Base-by-base conservation (phyloP, 139 green algal genomes). In the Chlamydomonas sp. region DNA sequence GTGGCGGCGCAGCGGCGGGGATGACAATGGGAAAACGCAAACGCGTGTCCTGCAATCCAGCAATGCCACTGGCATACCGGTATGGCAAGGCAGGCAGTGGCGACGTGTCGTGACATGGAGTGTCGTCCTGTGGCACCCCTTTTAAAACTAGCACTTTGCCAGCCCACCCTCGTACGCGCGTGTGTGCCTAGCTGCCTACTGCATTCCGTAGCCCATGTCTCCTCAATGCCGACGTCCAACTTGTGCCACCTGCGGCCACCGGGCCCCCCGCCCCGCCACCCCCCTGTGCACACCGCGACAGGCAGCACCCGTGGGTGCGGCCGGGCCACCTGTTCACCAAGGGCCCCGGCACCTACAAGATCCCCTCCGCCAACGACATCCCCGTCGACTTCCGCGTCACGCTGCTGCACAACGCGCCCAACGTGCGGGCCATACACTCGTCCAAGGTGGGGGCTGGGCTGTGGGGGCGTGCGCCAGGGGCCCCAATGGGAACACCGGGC, bases 291-390 rank as follows among this genome's bases (percentile, higher is more conserved):
- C n/a, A n/a, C n/a, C n/a, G n/a, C n/a, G n/a, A 4, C 82, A 86
- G 82, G 78, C 88, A 92, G 85, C 96, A 98, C 90, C 78, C 85
- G 0, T 98, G 96, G 96, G 92, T 99, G 63, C 88, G 88, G 2
- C 96, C 94, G 0, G 97, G 97, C 7, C 83, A 93, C 60, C 94
- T 99, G 18, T 96, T 97, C 89, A 99, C 97, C 0, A 93, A 93
- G 84, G 91, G 85, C 77, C 87, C 87, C 12, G 91, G 88, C 84
- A 91, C 83, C 1, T 99, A 99, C 94, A 99, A 99, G 92, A 98
- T 99, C 82, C 98, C 98, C 63, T 96, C 94, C 67, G 97, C 94
- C 75, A 99, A 99, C 83, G 98, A 99, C 96, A 98, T 99, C 77
- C 98, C 97, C 0, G 62, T 98, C 0, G 97, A 99, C 92, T 97